A percentile compares a stretch with the other conserved stretches of the same genome.
These are phyloP conservation scores for Colletotrichum aenigma DNA, from an alignment of 2,329 filamentous ascomycete species.

Conservation along the genomic window DNA sequence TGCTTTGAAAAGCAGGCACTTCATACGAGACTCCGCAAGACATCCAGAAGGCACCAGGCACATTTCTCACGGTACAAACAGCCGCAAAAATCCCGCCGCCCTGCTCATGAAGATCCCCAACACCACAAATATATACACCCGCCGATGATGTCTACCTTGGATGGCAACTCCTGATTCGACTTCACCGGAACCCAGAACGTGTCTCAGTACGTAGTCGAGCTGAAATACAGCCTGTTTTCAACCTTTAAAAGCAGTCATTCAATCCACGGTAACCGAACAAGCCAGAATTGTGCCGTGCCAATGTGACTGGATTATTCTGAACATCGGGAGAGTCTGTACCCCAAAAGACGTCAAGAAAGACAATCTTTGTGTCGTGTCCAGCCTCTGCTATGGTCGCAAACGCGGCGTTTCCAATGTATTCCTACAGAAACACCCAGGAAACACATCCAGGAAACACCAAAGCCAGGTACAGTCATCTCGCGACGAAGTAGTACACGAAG, in stretches of 20 bases:
- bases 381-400: neutral
- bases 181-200: neutral
- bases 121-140: neutral
- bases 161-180: neutral
- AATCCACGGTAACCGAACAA: accelerated
- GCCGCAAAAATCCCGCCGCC: neutral
- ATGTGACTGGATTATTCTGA: neutral
- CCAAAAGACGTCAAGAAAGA: neutral
- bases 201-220: neutral
- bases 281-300: neutral
- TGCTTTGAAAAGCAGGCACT: accelerated
- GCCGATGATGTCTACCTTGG: neutral
- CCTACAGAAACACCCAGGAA: accelerated
- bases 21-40: accelerated
- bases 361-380: neutral
- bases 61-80: accelerated
- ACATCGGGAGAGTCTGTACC: neutral
- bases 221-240: neutral
- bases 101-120: accelerated
- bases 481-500: neutral
- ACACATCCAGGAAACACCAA: accelerated
- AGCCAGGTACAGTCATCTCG: accelerated
- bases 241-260: accelerated
- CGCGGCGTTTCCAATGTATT: neutral
- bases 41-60: neutral